Conservation (phyloP, 2,329 filamentous ascomycete species). For the Cladosporium sp. region DNA sequence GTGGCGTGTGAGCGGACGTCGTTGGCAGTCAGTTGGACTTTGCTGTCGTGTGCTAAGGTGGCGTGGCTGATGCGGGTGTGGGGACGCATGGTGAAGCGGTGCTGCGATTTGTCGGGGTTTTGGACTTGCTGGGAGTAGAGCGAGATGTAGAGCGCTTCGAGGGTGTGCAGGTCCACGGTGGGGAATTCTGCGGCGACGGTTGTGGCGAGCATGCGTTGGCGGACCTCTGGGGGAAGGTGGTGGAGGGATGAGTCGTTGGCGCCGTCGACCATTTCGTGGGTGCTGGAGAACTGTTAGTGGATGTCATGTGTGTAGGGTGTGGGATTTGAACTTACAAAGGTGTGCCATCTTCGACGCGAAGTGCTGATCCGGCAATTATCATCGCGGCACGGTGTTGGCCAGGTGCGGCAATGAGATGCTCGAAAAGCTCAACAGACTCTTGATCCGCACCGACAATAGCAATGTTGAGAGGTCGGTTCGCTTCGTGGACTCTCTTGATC, state of each 20-base stretch:
- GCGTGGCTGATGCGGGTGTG: conserved; percentile 23
- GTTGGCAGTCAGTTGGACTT: conserved; percentile 20
- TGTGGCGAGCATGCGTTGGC: conserved; percentile 20
- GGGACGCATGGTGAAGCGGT: conserved; percentile 26
- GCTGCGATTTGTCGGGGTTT: conserved; percentile 23
- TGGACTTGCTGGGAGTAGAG: conserved; percentile 29
- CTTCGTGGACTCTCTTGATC: conserved; percentile 22
- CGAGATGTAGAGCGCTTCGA: conserved; percentile 27
- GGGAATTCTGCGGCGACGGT: conserved; percentile 18
- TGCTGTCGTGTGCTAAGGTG: background rate
- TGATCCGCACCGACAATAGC: conserved; percentile 30
- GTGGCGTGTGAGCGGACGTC: conserved; percentile 24
- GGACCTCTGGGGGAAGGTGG: conserved; percentile 25
- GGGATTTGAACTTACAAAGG: conserved; percentile 22
- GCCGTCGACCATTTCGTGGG: conserved; percentile 19
- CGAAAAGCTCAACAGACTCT: conserved; percentile 29
- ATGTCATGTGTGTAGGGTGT: background rate
- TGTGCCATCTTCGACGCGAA: conserved; percentile 27
- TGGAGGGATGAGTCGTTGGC: conserved; percentile 17
- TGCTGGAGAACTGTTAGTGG: conserved; percentile 2
- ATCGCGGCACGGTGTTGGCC: conserved; percentile 27
- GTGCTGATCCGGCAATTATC: conserved; percentile 26
- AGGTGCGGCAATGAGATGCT: conserved; percentile 25
- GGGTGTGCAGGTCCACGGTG: conserved; percentile 25
- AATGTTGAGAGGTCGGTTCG: conserved; percentile 23